A percentile compares a stretch with the other conserved stretches of the same genome.
These are phyloP conservation scores for Neospora caninum DNA, from an alignment of 169 alveolate genomes.

Conservation along the genomic window DNA sequence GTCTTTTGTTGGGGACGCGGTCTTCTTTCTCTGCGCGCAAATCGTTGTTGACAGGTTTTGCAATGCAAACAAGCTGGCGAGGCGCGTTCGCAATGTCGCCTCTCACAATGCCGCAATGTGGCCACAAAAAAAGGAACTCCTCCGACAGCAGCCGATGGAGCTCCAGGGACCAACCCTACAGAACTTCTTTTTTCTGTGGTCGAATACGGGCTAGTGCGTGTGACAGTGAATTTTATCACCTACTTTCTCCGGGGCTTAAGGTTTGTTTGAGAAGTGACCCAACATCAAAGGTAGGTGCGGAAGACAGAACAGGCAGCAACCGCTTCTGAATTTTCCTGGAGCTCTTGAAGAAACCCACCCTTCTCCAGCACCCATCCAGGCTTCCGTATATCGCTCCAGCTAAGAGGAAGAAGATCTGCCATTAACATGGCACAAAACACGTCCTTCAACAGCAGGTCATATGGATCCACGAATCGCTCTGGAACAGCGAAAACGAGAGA, in stretches of 20 bases:
- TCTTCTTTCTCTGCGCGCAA: background rate
- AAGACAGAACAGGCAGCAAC: constrained; percentile 62
- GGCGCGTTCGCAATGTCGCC: background rate
- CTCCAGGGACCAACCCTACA: no score
- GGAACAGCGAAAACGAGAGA: no score
- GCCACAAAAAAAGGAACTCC: no score
- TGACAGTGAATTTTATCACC: background rate
- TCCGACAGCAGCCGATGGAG: no score
- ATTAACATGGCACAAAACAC: background rate
- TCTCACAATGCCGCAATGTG: background rate
- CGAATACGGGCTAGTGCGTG: no score
- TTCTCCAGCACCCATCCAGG: constrained; percentile 59
- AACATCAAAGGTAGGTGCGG: constrained; percentile 8
- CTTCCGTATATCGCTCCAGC: constrained; percentile 63
- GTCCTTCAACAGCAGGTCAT: no score
- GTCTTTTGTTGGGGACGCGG: background rate
- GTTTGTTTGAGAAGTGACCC: background rate
- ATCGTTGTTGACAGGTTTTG: background rate
- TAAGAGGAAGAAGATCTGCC: constrained; percentile 56
- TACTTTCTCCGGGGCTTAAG: background rate
- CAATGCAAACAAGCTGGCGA: background rate
- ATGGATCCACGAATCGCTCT: no score
- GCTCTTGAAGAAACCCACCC: constrained; percentile 62
- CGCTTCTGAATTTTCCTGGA: constrained; percentile 60
- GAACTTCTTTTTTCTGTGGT: no score